Base-by-base conservation (phyloP, 1,139 yeast species). In the Candida sanyaensis region DNA sequence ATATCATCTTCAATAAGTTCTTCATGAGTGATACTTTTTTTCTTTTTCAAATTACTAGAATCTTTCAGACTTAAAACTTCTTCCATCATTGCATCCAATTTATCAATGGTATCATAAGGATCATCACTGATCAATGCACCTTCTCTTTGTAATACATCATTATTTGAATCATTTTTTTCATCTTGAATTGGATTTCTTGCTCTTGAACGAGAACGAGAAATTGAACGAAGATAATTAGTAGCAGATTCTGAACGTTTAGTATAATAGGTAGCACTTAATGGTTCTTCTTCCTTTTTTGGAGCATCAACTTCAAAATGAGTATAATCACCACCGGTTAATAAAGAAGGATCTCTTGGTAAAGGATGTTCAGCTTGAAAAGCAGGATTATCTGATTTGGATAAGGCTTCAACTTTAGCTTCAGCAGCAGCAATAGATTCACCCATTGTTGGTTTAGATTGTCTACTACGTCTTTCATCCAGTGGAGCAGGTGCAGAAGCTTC, bases 161-260 rank as follows among this genome's bases (percentile, higher is more conserved):
- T 68, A 49, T 71, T 65, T 24, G 78, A 73, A 57, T 74, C 79
- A 57, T 73, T 73, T 60, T 72, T 73, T 49, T 69, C 78, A 49
- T 79, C 80, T 49, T 63, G 69, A n/a, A 13, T 33, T 10, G 38
- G 43, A 33, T 55, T 60, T 30, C 53, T 46, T 4, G 68, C 68
- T 63, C 86, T 74, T 10, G 86, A 80, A 57, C 86, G 72, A 1
- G 88, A 82, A 62, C 87, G 73, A 1, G 88, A 83, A 43, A 83
- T 81, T 0, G 84, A 75, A 53, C 88, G 73, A 53, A 83, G 69
- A 56, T 82, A 83, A 56, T 73, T 73, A n/a, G 74, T 71, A 4
- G 78, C 70, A 26, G 75, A 63, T 34, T 55, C 57, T 0, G 76
- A 66, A 50, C 77, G 66, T 21, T 61, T 54, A 6, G 68, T 52